Percentiles rank a stretch among this genome's conserved stretches.
phyloP scores from a whole-genome alignment of 2,329 filamentous ascomycete genomes.

The Colletotrichum sojae region DNA sequence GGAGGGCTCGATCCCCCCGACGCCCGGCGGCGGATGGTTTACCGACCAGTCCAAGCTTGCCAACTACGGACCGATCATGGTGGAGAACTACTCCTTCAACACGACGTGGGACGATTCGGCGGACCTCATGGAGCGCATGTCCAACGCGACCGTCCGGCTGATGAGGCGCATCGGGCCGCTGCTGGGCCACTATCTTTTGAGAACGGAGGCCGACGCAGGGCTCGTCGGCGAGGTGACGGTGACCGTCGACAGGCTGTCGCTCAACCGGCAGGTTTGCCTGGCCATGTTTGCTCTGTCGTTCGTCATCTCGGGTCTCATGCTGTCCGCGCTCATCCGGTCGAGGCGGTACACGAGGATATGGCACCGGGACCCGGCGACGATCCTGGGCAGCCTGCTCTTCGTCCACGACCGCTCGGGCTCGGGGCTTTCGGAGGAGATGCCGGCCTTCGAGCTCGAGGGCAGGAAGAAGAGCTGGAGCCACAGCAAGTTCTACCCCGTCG shows the following conservation, averaged over 20 bases:
- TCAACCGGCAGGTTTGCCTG: slow-evolving; percentile 21
- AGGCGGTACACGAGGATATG: slow-evolving; percentile 9
- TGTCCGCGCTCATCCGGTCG: neutral
- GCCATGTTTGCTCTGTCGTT: slow-evolving; percentile 4
- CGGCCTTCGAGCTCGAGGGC: neutral
- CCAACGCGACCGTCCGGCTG: neutral
- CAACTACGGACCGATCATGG: slow-evolving; percentile 2
- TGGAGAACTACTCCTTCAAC: neutral
- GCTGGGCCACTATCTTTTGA: slow-evolving; percentile 21
- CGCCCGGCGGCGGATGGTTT: neutral
- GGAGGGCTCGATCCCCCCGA: neutral
- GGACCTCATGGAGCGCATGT: slow-evolving; percentile 17
- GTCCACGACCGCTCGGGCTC: slow-evolving; percentile 1
- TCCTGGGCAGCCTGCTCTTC: slow-evolving; percentile 24
- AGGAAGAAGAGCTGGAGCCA: slow-evolving; percentile 9
- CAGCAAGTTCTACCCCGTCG: slow-evolving; percentile 9
- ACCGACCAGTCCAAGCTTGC: neutral
- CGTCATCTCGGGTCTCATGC: neutral
- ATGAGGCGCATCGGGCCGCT: neutral
- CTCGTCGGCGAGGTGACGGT: neutral
- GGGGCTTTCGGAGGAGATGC: neutral
- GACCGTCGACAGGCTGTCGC: neutral
- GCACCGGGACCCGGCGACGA: slow-evolving; percentile 24
- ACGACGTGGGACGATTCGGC: neutral
- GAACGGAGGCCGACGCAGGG: neutral